A percentile compares a stretch with the other conserved stretches of the same genome.
These are phyloP conservation scores for Diatrype stigma DNA, from an alignment of 2,329 filamentous ascomycete genomes.

Conservation along the genomic window DNA sequence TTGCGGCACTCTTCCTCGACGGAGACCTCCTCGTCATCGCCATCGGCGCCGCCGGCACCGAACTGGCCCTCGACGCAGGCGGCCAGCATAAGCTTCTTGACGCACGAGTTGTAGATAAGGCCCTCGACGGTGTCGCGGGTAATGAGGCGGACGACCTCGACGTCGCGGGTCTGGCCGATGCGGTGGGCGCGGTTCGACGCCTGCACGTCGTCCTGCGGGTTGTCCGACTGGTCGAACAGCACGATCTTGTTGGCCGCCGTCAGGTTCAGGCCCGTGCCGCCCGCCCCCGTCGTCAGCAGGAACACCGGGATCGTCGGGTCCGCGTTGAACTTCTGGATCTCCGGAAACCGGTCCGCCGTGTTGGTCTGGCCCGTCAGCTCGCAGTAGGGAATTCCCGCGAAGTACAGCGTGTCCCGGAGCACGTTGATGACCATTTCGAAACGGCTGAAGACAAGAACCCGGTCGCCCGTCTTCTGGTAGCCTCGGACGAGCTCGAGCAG, in stretches of 20 bases:
- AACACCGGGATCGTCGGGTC: conserved; percentile 81
- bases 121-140: conserved; percentile 83
- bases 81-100: conserved; percentile 90
- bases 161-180: conserved; percentile 83
- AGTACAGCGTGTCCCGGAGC: conserved; percentile 74
- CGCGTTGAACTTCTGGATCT: conserved; percentile 82
- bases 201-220: conserved; percentile 97
- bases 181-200: conserved; percentile 96
- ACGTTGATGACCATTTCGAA: conserved; percentile 92
- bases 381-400: conserved; percentile 69
- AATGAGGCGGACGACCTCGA: conserved; percentile 85
- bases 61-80: conserved; percentile 50
- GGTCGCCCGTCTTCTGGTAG: conserved; percentile 78
- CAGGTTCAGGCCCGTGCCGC: conserved; percentile 95
- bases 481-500: conserved; percentile 68
- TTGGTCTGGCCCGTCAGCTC: conserved; percentile 82
- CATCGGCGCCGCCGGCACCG: conserved; percentile 61
- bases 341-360: conserved; percentile 76
- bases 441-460: conserved; percentile 86
- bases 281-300: conserved; percentile 86
- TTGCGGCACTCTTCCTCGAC: conserved; percentile 29
- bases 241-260: conserved; percentile 96
- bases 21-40: conserved; percentile 38
- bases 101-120: conserved; percentile 83
- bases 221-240: conserved; percentile 96